Evolutionary conservation across 345 rosid genomes (phyloP), one percentile per base, ranked within the genome.

Genomic region (Lenwebbia sp.): DNA sequence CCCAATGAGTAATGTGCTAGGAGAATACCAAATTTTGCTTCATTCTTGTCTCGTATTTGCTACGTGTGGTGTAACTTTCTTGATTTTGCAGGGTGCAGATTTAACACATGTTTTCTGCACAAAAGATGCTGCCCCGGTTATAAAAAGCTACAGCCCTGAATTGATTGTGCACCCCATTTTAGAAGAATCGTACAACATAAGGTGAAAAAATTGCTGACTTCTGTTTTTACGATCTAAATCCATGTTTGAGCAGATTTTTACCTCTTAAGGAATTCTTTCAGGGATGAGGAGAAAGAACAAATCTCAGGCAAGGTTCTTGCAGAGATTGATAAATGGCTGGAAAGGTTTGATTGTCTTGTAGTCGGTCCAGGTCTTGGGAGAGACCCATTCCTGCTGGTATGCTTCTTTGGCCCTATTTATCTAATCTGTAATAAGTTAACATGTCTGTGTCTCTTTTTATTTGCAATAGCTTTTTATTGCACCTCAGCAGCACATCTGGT

Each of bases 311-410:
- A 91, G 84, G 93, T 96, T 90, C 91, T 96, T n/a, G 90, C 94
- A 5, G 99, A 97, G 93, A 92, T 96, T 55, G 91, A 91, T 89
- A 95, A 93, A 86, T 97, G 99, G 99, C 94, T 96, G 94, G 94
- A 93, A 87, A 94, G 98, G 90, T 96, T 97, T 92, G 99, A 97
- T 93, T 97, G 98, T 82, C 93, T 97, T 88, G 96, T 96, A 3
- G 92, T 95, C 86, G 99, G 99, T 84, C 99, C 99, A 84, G 99
- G 99, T 85, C 96, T 97, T 85, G 99, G 99, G 88, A 94, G 99
- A 89, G 99, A 97, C 85, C 94, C 97, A 5, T 97, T 92, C 89
- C 96, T 97, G 58, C 91, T 96, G 93, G 99, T 97, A 78, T 51
- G 88, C 50, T n/a, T 58, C 26, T 33, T 40, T 70, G 47, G 78